Evolutionary conservation across 1,284 basidiomycete genomes (phyloP), one percentile per base, ranked within the genome.

Genomic region (Thecaphora frezii): DNA sequence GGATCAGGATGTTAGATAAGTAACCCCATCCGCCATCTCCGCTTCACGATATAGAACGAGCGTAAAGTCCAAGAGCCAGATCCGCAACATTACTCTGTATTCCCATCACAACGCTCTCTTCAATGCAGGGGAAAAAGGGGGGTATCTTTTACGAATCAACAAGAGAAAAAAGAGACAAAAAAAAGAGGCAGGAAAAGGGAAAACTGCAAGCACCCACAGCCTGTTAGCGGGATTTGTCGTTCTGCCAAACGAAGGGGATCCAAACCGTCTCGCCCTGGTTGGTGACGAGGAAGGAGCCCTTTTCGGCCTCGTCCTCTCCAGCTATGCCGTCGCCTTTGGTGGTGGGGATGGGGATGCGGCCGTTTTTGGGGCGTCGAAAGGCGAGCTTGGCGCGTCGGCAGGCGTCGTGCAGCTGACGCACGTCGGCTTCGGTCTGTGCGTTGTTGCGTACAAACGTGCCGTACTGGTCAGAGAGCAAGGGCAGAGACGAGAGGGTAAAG

Each of bases 361-460:
- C 44, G 33, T 52, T 26, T 3, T 41, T 12, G 4, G 30, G 47
- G 2, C 66, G 24, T 1, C 19, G n/a, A 28, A 64, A 68, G 19
- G 24, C 41, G 23, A 60, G n/a, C 43, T 46, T 41, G 3, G 40
- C 3, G 44, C 48, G 54, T 14, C 21, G 19, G 37, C 71, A 73
- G n/a, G 71, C 71, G 28, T 59, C 44, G 5, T 51, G 33, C 33
- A 73, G 47, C 40, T 58, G 51, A 23, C 71, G 54, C 2, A 73
- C 57, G 43, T 73, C 71, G n/a, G 40, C 68, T 12, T 28, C 41
- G 0, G 71, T 73, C 52, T 73, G 71, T 37, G 51, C 37, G 24
- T 54, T 58, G 46, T 73, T 73, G 24, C 69, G 44, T 3, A 73
- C 66, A 51, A 73, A 73, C n/a, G 68, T 71, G 2, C 61, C 71